phyloP scores from a whole-genome alignment of 805 yeast genomes.

The Priceomyces medius region DNA sequence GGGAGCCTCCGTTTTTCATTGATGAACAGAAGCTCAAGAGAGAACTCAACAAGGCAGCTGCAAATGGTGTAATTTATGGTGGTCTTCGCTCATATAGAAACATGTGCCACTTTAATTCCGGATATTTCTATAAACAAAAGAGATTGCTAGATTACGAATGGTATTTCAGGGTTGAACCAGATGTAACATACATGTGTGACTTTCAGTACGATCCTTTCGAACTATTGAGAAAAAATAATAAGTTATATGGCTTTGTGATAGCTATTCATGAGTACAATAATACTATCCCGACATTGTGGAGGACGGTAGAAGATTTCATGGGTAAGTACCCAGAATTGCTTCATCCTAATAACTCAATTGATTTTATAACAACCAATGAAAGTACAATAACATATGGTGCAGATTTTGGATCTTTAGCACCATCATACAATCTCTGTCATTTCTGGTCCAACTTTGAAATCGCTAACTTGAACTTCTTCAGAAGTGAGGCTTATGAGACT shows the following conservation, averaged over 20 bases:
- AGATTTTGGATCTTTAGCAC: conserved; percentile 20
- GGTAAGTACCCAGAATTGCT: conserved; percentile 42
- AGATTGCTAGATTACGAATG: conserved; percentile 48
- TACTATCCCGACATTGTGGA: conserved; percentile 55
- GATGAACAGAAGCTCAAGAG: conserved; percentile 27
- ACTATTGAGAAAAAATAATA: conserved; percentile 40
- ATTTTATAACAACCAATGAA: conserved; percentile 47
- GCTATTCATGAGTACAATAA: conserved; percentile 53
- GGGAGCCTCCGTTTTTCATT: conserved; percentile 40
- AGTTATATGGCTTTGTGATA: conserved; percentile 50
- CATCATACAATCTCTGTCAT: conserved; percentile 54
- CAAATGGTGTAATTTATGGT: conserved; percentile 43
- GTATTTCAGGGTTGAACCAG: conserved; percentile 64
- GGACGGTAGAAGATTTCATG: conserved; percentile 46
- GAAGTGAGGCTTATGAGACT: conserved; percentile 44
- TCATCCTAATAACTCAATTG: conserved; percentile 47
- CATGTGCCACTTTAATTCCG: conserved; percentile 77
- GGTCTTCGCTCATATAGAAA: conserved; percentile 51
- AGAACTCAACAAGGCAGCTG: conserved; percentile 19
- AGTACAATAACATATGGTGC: conserved; percentile 23
- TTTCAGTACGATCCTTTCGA: conserved; percentile 55
- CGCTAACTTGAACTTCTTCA: conserved; percentile 49
- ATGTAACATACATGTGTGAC: conserved; percentile 55
- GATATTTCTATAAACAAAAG: conserved; percentile 52
- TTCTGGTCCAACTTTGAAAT: conserved; percentile 68